These are phyloP conservation scores for Eremothecium cymbalariae DNA, from an alignment of 1,139 yeast species.

Conservation along the genomic window DNA sequence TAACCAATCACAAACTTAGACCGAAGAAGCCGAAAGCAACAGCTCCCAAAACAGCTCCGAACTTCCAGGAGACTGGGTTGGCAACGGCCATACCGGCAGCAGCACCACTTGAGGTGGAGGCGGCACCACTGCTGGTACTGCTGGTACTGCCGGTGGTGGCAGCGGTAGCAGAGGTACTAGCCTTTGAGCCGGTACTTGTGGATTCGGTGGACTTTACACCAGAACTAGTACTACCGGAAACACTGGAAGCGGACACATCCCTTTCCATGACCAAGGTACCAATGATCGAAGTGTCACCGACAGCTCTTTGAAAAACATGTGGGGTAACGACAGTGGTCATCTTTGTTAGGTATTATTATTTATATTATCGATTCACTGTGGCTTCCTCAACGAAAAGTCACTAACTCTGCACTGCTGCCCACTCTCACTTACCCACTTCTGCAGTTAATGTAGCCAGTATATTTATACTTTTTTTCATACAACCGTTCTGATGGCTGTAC, in stretches of 20 bases:
- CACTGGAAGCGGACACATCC: constrained; percentile 11
- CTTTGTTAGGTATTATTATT: no score
- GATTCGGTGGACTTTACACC: constrained; percentile 14
- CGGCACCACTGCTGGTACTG: constrained; percentile 6
- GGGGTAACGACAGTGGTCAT: no score
- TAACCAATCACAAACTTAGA: constrained; percentile 26
- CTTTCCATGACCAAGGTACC: not conserved
- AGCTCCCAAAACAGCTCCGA: constrained; percentile 27
- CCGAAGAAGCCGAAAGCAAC: constrained; percentile 29
- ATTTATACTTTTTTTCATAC: no score
- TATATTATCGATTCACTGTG: no score
- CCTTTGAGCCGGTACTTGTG: constrained; percentile 5
- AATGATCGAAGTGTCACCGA: no score
- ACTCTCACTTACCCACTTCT: no score
- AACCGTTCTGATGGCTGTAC: no score
- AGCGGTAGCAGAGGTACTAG: constrained; percentile 9
- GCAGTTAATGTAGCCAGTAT: no score
- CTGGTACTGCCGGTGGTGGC: constrained; percentile 6
- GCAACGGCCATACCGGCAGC: constrained; percentile 25
- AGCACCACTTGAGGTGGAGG: constrained; percentile 13
- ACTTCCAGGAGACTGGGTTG: constrained; percentile 31
- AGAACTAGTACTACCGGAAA: constrained; percentile 12
- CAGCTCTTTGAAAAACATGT: no score
- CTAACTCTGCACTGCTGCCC: no score
- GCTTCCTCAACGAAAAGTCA: no score